These are phyloP conservation scores for Cryphonectria carpinicola DNA, from an alignment of 2,329 filamentous ascomycete species.

Conservation along the genomic window DNA sequence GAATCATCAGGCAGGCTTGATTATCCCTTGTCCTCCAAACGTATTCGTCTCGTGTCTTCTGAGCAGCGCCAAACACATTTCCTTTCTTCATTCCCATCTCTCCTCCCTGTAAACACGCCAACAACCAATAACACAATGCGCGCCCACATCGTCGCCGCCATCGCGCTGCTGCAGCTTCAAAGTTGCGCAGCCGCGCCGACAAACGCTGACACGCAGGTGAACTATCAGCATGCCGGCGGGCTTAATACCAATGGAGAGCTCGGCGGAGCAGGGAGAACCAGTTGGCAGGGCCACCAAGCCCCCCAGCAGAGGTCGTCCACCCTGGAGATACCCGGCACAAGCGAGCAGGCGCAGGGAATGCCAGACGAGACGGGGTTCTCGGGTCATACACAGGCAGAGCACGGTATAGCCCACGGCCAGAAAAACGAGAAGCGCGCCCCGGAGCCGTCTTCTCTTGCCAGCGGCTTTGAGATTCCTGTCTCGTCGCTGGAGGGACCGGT, in stretches of 20 bases:
- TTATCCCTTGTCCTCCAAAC: neutral
- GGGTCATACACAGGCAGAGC: neutral
- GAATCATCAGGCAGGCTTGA: slow-evolving; percentile 8
- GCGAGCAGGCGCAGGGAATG: neutral
- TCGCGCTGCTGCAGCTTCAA: slow-evolving; percentile 7
- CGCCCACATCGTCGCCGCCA: neutral
- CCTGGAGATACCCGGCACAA: neutral
- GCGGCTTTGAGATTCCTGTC: neutral
- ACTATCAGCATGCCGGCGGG: neutral
- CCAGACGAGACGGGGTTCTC: neutral
- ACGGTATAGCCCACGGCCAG: neutral
- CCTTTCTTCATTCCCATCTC: neutral
- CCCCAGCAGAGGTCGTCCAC: neutral
- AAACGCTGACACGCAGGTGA: neutral
- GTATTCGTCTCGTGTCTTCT: neutral
- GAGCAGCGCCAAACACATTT: neutral
- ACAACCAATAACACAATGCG: neutral
- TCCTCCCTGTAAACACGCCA: neutral
- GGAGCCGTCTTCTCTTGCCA: neutral
- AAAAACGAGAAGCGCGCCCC: neutral
- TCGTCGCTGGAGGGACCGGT: neutral
- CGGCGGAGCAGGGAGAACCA: neutral
- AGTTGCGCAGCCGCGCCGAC: slow-evolving; percentile 3
- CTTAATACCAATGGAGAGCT: neutral
- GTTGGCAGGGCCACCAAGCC: neutral